Percentiles rank a stretch among this genome's conserved stretches.
Evolutionary conservation across 208 protist species (phyloP).

Genomic region (Acanthamoeba royreba): DNA sequence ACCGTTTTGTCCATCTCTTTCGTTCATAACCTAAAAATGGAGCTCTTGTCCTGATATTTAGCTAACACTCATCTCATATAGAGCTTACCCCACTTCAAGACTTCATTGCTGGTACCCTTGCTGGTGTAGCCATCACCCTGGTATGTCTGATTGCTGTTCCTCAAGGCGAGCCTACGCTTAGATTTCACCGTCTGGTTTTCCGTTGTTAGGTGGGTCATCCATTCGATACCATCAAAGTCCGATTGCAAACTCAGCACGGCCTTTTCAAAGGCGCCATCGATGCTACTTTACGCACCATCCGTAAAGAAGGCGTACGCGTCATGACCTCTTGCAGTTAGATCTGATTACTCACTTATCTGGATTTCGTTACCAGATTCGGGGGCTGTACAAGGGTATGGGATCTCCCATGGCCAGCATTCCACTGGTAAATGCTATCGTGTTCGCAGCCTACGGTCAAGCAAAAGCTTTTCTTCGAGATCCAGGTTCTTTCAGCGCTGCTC

Average conservation of each 20-base stretch:
- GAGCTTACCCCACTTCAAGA: constrained; percentile 10
- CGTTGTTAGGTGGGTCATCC: constrained; percentile 15
- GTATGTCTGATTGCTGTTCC: neutral
- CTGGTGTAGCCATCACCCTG: constrained; percentile 26
- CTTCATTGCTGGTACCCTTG: neutral
- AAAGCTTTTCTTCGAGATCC: neutral
- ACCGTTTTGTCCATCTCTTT: neutral
- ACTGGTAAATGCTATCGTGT: constrained; percentile 30
- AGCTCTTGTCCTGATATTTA: neutral
- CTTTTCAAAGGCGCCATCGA: neutral
- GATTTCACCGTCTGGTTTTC: neutral
- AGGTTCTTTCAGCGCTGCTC: too few species aligned
- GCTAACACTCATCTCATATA: neutral
- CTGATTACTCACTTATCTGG: neutral
- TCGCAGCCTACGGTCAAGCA: constrained; percentile 31
- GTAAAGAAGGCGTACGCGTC: constrained; percentile 20
- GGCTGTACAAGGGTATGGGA: constrained; percentile 43
- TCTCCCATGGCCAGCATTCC: constrained; percentile 40
- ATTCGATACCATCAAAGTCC: constrained; percentile 40
- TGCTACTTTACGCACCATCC: neutral
- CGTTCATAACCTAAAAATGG: neutral
- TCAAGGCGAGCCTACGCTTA: neutral
- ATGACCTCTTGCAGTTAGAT: neutral
- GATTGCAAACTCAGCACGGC: neutral
- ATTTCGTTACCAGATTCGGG: neutral